phyloP scores from a whole-genome alignment of 257 asterid species.

The Buddleja alternifolia region DNA sequence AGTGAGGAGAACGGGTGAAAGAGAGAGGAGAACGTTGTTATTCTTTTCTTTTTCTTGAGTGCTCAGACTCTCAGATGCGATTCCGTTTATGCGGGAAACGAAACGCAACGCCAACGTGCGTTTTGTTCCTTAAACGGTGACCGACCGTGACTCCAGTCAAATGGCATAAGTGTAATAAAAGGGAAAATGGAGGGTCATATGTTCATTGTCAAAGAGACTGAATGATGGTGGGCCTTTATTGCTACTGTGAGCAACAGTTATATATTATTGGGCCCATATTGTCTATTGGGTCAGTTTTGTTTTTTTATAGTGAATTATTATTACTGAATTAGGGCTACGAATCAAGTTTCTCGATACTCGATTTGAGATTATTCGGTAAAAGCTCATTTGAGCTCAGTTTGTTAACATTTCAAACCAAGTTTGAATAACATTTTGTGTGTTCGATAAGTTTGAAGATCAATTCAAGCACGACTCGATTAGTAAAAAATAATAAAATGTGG shows the following conservation, averaged over 20 bases:
- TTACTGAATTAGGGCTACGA: too few relatives aligned
- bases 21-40: slow-evolving; percentile 35
- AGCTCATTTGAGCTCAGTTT: too few relatives aligned
- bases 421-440: too few relatives aligned
- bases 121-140: slow-evolving; percentile 38
- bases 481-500: too few relatives aligned
- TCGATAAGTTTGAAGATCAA: too few relatives aligned
- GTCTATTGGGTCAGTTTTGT: slow-evolving; percentile 17
- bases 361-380: too few relatives aligned
- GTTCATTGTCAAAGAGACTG: background rate
- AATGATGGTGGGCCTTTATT: slow-evolving; percentile 40
- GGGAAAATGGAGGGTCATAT: background rate
- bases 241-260: slow-evolving; percentile 17
- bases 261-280: slow-evolving; percentile 26
- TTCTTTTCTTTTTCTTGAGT: slow-evolving; percentile 38
- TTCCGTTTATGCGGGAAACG: slow-evolving; percentile 54
- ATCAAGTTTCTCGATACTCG: too few relatives aligned
- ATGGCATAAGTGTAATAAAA: slow-evolving; percentile 37
- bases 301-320: background rate
- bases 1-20: slow-evolving; percentile 28
- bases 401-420: too few relatives aligned
- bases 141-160: slow-evolving; percentile 36
- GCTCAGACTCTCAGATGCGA: slow-evolving; percentile 39
- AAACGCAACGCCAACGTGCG: slow-evolving; percentile 28
- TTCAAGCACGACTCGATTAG: too few relatives aligned